phyloP scores from a whole-genome alignment of 1,284 basidiomycete genomes.

The Sutorius eximius region DNA sequence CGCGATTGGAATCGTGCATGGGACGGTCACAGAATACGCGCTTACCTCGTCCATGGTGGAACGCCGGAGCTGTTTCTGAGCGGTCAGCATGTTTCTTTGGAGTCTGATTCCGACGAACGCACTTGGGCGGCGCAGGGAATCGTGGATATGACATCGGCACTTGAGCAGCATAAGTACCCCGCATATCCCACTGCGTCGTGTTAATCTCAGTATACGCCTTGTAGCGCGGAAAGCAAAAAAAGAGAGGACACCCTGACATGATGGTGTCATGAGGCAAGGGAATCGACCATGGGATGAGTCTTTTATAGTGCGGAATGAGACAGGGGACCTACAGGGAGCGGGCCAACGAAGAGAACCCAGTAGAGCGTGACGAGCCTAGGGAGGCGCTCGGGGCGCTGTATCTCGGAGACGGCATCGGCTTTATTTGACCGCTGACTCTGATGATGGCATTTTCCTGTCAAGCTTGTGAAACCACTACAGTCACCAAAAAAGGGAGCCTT shows the following conservation, averaged over 20 bases:
- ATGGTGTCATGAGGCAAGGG: constrained; percentile 9
- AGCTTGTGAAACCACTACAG: constrained; percentile 11
- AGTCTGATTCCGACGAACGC: constrained; percentile 5
- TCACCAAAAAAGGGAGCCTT: constrained; percentile 21
- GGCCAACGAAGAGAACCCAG: constrained; percentile 26
- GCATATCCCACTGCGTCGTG: constrained; percentile 31
- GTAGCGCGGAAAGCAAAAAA: constrained; percentile 36
- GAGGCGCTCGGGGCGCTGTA: constrained; percentile 19
- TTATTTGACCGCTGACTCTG: constrained; percentile 31
- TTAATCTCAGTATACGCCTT: constrained; percentile 36
- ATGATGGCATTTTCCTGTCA: constrained; percentile 10
- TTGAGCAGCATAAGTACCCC: constrained; percentile 17
- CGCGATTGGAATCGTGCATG: neutral
- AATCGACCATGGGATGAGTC: neutral
- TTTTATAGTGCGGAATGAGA: constrained; percentile 29
- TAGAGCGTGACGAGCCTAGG: constrained; percentile 19
- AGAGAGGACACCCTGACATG: constrained; percentile 34
- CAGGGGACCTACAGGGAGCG: constrained; percentile 20
- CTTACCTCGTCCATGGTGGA: constrained; percentile 20
- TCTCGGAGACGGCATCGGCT: constrained; percentile 27
- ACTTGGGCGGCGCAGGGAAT: constrained; percentile 20
- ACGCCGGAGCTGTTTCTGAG: constrained; percentile 9
- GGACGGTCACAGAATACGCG: neutral
- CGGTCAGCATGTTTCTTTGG: constrained; percentile 1
- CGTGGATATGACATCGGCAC: constrained; percentile 11